Percentiles rank a stretch among this genome's conserved stretches.
These are phyloP conservation scores for Nannizziopsis arthrosporioides DNA, from an alignment of 2,329 filamentous ascomycete genomes.

Conservation along the genomic window DNA sequence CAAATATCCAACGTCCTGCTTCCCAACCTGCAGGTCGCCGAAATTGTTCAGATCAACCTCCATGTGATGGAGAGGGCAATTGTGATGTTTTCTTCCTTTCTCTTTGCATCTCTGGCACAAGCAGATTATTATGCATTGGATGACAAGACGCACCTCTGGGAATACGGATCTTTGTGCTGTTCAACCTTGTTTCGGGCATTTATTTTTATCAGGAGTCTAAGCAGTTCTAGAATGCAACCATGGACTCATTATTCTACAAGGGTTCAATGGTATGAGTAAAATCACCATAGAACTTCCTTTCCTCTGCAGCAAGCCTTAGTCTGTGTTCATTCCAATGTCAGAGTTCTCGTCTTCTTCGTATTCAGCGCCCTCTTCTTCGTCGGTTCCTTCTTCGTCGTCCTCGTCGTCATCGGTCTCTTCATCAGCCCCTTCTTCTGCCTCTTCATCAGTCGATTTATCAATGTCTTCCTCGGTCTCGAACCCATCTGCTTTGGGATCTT, in stretches of 20 bases:
- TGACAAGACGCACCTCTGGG: too few species aligned
- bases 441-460: neutral
- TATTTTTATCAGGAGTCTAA: neutral
- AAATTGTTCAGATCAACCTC: too few species aligned
- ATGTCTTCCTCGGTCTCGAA: neutral
- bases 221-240: too few species aligned
- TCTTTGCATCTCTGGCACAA: too few species aligned
- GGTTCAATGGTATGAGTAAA: too few species aligned
- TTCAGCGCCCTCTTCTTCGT: neutral
- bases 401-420: neutral
- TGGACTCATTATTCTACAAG: too few species aligned
- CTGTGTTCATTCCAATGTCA: neutral
- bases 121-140: too few species aligned
- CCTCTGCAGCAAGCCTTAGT: neutral
- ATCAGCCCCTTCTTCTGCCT: neutral
- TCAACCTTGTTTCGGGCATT: neutral
- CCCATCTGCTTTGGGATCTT: neutral
- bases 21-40: too few species aligned
- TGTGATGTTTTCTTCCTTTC: too few species aligned
- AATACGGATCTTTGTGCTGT: too few species aligned
- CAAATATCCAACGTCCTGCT: too few species aligned
- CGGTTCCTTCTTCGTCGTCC: neutral
- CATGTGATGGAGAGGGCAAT: too few species aligned
- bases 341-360: neutral
- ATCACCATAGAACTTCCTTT: neutral